Conservation (phyloP, 2,329 filamentous ascomycete genomes). For the Fusarium scirpi region DNA sequence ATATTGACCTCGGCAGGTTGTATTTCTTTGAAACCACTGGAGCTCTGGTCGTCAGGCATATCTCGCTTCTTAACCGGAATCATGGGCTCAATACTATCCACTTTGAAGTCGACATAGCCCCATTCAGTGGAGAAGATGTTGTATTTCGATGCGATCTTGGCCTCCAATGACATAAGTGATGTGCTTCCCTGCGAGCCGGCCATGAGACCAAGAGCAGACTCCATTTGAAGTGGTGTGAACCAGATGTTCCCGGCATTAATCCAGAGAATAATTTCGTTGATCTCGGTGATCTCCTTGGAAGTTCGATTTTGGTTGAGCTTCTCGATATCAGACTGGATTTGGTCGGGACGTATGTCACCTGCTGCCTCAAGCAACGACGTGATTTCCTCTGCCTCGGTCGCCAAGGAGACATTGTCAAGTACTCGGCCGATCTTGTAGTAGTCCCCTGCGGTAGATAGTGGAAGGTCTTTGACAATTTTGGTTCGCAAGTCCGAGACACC, state of each 20-base stretch:
- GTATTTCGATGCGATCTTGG: neutral
- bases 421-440: neutral
- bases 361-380: neutral
- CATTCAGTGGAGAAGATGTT: neutral
- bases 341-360: neutral
- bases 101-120: rapidly evolving
- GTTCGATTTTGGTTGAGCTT: neutral
- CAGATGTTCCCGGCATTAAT: neutral
- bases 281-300: neutral
- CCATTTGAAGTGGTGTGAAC: neutral
- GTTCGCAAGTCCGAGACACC: neutral
- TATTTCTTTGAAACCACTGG: neutral
- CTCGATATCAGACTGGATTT: neutral
- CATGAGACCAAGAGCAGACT: neutral
- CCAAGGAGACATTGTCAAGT: neutral
- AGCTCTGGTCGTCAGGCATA: neutral
- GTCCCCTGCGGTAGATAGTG: neutral
- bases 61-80: conserved; percentile 1
- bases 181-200: neutral
- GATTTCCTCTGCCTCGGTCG: neutral
- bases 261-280: conserved; percentile 1
- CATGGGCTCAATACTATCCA: neutral
- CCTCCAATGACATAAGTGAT: neutral
- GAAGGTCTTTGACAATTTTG: neutral
- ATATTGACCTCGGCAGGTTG: neutral